Evolutionary conservation across 495 filamentous ascomycete genomes (phyloP).

Genomic region (Hypoxylon trugodes): DNA sequence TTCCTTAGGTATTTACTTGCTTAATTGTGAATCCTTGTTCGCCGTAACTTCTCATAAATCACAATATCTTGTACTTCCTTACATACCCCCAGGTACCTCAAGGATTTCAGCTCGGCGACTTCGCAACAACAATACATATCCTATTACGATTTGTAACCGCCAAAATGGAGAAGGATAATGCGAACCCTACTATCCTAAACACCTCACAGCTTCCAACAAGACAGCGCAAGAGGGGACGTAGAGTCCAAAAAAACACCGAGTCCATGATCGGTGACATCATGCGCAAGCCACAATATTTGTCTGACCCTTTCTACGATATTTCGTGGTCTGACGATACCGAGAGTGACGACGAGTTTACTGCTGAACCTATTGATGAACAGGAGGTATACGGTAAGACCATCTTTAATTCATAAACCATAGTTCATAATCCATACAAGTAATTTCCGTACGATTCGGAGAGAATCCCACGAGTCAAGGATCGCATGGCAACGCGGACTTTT

Average conservation of each 20-base stretch:
- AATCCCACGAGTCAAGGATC: conserved; percentile 1
- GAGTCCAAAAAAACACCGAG: conserved; percentile 40
- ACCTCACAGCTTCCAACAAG: conserved; percentile 90
- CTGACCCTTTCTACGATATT: conserved; percentile 37
- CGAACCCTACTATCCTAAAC: conserved; percentile 92
- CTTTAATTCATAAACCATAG: not conserved
- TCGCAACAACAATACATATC: not conserved
- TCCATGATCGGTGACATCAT: conserved; percentile 49
- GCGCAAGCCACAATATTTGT: conserved; percentile 40
- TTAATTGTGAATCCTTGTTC: conserved; percentile 1
- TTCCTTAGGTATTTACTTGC: not conserved
- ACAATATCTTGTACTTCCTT: not conserved
- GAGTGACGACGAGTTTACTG: conserved; percentile 65
- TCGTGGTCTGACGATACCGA: conserved; percentile 38
- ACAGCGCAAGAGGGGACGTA: conserved; percentile 56
- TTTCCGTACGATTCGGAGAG: not conserved
- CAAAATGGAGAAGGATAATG: conserved; percentile 70
- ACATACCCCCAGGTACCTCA: not conserved
- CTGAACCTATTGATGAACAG: conserved; percentile 92
- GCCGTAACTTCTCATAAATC: conserved; percentile 4
- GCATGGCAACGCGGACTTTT: conserved; percentile 6
- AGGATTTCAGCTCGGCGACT: not conserved
- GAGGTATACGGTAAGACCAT: conserved; percentile 84
- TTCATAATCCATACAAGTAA: not conserved
- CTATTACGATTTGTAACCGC: not conserved